Evolutionary conservation across 108 stramenopile genomes (phyloP).

Genomic region (Cyclotella choctawhatcheeana): DNA sequence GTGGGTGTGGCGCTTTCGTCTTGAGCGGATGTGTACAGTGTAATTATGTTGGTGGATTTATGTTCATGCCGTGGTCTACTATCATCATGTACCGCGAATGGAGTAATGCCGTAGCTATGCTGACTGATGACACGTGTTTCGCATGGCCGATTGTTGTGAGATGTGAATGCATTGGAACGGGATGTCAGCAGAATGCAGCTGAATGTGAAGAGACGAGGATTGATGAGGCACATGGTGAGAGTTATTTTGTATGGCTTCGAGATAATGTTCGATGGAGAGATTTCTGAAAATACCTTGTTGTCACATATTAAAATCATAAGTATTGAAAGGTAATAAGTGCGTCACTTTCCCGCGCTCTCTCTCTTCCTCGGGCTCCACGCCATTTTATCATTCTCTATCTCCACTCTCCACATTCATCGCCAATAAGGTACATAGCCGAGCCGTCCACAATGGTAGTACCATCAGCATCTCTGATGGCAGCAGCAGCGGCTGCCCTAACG

Average conservation of each 20-base stretch:
- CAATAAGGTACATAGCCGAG: not conserved
- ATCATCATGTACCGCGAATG: not conserved
- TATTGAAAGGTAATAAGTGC: no score
- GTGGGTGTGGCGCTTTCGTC: not conserved
- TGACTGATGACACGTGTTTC: not conserved
- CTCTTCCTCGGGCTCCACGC: no score
- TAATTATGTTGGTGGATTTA: not conserved
- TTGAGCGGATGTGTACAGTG: not conserved
- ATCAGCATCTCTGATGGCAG: not conserved
- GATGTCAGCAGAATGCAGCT: not conserved
- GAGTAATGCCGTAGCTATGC: not conserved
- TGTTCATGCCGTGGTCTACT: not conserved
- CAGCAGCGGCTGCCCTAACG: not conserved
- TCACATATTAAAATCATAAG: no score
- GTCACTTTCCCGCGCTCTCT: no score
- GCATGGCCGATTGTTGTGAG: not conserved
- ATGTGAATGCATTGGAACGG: constrained; percentile 3
- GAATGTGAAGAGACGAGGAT: not conserved
- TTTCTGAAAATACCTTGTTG: not conserved
- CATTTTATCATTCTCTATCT: no score
- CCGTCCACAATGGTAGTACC: not conserved
- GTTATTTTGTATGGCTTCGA: not conserved
- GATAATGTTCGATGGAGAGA: not conserved
- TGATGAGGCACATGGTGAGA: not conserved
- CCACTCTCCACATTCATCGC: no score